phyloP scores from a whole-genome alignment of 2,329 filamentous ascomycete species.

The Aspergillus niger region DNA sequence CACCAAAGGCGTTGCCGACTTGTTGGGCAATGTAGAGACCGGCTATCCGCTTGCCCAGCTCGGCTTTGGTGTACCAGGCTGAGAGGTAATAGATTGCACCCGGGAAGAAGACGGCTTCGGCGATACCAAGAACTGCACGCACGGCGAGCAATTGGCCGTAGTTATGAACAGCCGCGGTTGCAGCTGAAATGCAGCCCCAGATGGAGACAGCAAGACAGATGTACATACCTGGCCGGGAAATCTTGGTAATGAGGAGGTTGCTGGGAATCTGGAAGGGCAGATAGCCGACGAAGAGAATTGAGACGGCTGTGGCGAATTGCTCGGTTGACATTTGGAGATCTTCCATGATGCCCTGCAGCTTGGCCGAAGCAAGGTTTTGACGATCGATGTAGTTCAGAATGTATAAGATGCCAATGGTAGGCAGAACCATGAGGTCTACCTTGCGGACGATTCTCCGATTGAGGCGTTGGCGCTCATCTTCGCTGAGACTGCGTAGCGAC shows the following conservation, averaged over 20 bases:
- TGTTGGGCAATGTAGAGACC: conserved; percentile 33
- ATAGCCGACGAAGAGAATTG: conserved; percentile 32
- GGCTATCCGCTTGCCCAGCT: conserved; percentile 34
- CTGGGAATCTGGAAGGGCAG: conserved; percentile 46
- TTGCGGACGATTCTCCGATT: conserved; percentile 31
- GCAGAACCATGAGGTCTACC: conserved; percentile 34
- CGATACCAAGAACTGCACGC: conserved; percentile 63
- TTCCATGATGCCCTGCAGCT: conserved; percentile 44
- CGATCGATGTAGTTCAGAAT: conserved; percentile 48
- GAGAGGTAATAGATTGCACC: conserved; percentile 46
- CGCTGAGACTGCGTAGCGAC: conserved; percentile 25
- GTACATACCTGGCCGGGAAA: conserved; percentile 54
- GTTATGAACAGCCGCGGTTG: conserved; percentile 55
- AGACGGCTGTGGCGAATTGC: conserved; percentile 37
- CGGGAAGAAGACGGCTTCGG: conserved; percentile 64
- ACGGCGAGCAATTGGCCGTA: conserved; percentile 58
- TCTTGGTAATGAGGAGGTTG: conserved; percentile 55
- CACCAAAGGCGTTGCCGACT: conserved; percentile 30
- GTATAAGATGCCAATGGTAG: conserved; percentile 40
- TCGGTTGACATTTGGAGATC: conserved; percentile 41
- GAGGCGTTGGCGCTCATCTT: conserved; percentile 26
- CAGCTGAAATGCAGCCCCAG: conserved; percentile 63
- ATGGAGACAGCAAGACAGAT: conserved; percentile 58
- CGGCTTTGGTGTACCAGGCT: conserved; percentile 44
- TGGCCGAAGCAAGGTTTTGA: conserved; percentile 42